Conservation (phyloP, 1,284 basidiomycete species). For the Irpex lacteus region DNA sequence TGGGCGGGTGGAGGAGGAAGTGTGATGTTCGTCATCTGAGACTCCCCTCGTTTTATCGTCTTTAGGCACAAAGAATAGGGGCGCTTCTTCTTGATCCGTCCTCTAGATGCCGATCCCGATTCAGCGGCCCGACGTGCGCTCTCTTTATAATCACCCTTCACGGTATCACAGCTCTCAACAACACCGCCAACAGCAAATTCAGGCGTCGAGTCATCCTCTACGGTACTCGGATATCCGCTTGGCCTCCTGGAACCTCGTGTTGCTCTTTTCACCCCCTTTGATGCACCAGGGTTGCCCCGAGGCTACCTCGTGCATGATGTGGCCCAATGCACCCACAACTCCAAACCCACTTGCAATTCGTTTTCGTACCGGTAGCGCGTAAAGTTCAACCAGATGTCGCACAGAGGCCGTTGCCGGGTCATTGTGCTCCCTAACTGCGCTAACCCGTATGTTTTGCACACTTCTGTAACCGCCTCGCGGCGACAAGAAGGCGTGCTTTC, state of each 20-base stretch:
- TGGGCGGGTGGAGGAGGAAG: slow-evolving; percentile 12
- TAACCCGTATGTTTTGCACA: not conserved
- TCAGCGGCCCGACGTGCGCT: not conserved
- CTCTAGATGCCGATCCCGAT: not conserved
- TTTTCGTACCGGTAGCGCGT: not conserved
- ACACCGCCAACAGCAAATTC: not conserved
- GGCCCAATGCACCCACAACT: not conserved
- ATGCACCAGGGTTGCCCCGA: slow-evolving; percentile 7
- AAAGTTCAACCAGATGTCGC: too few relatives aligned
- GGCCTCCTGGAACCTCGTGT: not conserved
- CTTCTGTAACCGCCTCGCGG: not conserved
- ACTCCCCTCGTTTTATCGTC: slow-evolving; percentile 1
- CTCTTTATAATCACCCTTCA: not conserved
- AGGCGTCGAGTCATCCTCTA: not conserved
- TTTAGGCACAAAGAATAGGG: not conserved
- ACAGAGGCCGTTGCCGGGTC: not conserved
- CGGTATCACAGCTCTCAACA: not conserved
- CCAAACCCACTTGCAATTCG: not conserved
- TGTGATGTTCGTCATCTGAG: slow-evolving; percentile 1
- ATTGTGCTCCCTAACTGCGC: not conserved
- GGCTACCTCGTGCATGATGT: not conserved
- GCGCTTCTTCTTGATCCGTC: not conserved
- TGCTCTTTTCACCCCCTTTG: not conserved
- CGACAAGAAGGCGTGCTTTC: not conserved
- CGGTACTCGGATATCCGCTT: not conserved